These are phyloP conservation scores for Fusarium mexicanum DNA, from an alignment of 2,329 filamentous ascomycete species.

Conservation along the genomic window DNA sequence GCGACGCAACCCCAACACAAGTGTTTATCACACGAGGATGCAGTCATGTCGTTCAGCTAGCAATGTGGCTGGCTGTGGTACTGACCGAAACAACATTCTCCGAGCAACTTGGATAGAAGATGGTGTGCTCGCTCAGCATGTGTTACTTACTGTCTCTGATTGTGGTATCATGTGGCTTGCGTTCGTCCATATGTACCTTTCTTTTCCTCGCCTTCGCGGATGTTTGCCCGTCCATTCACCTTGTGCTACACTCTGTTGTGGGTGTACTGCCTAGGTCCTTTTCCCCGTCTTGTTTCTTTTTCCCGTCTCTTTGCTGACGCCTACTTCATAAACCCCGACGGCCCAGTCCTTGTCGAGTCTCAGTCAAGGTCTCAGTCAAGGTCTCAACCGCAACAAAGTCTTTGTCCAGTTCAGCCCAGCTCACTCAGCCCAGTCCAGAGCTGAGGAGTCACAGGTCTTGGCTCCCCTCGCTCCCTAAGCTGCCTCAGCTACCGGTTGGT, in stretches of 20 bases:
- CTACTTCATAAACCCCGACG: constrained; percentile 13
- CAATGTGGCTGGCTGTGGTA: background rate
- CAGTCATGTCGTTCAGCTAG: background rate
- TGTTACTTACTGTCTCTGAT: background rate
- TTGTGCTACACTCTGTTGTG: background rate
- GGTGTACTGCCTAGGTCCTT: background rate
- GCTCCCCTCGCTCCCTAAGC: background rate
- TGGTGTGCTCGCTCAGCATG: constrained; percentile 5
- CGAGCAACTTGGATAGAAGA: background rate
- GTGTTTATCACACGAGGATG: background rate
- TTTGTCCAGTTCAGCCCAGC: background rate
- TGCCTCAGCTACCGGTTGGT: constrained; percentile 9
- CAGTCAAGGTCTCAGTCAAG: background rate
- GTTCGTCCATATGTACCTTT: constrained; percentile 18
- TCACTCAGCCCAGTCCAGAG: background rate
- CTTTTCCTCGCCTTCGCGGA: background rate
- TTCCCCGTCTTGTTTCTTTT: background rate
- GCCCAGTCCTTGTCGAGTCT: constrained; percentile 1
- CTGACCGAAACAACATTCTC: background rate
- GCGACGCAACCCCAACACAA: background rate
- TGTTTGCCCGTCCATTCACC: background rate
- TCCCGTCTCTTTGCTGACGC: background rate
- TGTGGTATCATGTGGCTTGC: constrained; percentile 13
- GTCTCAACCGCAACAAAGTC: constrained; percentile 4
- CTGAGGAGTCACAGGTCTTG: background rate